Percentiles rank a stretch among this genome's conserved stretches.
Conservation (phyloP, 768 basidiomycete species). For the Sporobolomyces roseus region DNA sequence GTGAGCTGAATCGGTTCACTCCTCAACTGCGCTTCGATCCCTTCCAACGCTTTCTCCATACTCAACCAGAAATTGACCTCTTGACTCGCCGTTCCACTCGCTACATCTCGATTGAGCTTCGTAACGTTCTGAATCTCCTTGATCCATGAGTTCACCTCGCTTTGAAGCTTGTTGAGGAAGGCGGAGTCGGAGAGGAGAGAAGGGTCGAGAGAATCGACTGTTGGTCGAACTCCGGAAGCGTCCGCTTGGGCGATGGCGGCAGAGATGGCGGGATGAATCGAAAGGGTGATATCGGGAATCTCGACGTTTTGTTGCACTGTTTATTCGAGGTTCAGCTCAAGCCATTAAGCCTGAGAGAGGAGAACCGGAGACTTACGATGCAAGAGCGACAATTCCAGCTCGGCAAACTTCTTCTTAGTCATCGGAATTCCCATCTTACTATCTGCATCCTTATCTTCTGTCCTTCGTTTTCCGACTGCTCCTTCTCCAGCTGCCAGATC, state of each 20-base stretch:
- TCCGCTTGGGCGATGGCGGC: slow-evolving; percentile 67
- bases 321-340: neutral
- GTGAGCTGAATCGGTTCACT: slow-evolving; percentile 72
- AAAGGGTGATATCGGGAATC: slow-evolving; percentile 90
- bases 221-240: slow-evolving; percentile 53
- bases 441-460: slow-evolving; percentile 35
- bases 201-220: slow-evolving; percentile 73
- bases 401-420: slow-evolving; percentile 99
- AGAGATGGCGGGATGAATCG: slow-evolving; percentile 84
- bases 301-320: slow-evolving; percentile 92
- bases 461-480: slow-evolving; percentile 22
- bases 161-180: slow-evolving; percentile 89
- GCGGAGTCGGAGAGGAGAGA: slow-evolving; percentile 76
- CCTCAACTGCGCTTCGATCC: slow-evolving; percentile 82
- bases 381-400: slow-evolving; percentile 85
- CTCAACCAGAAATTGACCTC: slow-evolving; percentile 99
- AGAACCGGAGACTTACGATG: slow-evolving; percentile 54
- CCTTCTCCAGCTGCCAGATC: slow-evolving; percentile 18
- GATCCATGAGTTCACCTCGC: slow-evolving; percentile 95
- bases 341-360: no score
- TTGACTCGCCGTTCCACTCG: slow-evolving; percentile 91
- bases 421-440: slow-evolving; percentile 80
- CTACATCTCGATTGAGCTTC: slow-evolving; percentile 87
- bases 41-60: slow-evolving; percentile 86
- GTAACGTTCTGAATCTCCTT: slow-evolving; percentile 96